These are phyloP conservation scores for Vitis cinerea DNA, from an alignment of 164 flowering plant species.

Conservation along the genomic window DNA sequence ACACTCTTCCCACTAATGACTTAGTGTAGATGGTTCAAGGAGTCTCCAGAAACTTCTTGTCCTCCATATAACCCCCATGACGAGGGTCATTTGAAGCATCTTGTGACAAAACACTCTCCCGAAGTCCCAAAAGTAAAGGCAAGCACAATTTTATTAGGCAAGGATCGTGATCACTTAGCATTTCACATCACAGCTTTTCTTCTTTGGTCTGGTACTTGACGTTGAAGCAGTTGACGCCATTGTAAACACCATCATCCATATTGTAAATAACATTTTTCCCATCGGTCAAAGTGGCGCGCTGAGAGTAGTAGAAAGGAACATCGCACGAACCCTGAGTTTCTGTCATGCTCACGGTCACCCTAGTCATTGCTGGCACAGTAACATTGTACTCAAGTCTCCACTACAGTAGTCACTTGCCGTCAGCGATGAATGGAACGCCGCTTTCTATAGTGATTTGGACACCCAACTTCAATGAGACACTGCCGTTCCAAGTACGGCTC, in stretches of 20 bases:
- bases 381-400: not conserved
- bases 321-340: slow-evolving; percentile 5
- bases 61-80: too few relatives aligned
- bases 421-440: not conserved
- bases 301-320: slow-evolving; percentile 18
- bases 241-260: slow-evolving; percentile 11
- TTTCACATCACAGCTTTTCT: too few relatives aligned
- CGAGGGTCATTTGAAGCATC: too few relatives aligned
- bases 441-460: not conserved
- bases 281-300: slow-evolving; percentile 5
- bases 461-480: not conserved
- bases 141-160: too few relatives aligned
- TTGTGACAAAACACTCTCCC: too few relatives aligned
- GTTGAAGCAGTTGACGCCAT: slow-evolving; percentile 9
- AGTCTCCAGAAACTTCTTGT: too few relatives aligned
- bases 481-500: slow-evolving; percentile 5
- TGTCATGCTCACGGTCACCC: not conserved
- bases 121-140: too few relatives aligned
- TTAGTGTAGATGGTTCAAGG: too few relatives aligned
- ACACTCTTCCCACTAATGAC: too few relatives aligned
- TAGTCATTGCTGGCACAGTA: slow-evolving; percentile 9
- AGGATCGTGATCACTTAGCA: too few relatives aligned
- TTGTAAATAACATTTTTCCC: not conserved
- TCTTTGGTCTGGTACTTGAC: not conserved
- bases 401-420: not conserved